These are phyloP conservation scores for Capronia coronata DNA, from an alignment of 2,329 filamentous ascomycete species.

Conservation along the genomic window DNA sequence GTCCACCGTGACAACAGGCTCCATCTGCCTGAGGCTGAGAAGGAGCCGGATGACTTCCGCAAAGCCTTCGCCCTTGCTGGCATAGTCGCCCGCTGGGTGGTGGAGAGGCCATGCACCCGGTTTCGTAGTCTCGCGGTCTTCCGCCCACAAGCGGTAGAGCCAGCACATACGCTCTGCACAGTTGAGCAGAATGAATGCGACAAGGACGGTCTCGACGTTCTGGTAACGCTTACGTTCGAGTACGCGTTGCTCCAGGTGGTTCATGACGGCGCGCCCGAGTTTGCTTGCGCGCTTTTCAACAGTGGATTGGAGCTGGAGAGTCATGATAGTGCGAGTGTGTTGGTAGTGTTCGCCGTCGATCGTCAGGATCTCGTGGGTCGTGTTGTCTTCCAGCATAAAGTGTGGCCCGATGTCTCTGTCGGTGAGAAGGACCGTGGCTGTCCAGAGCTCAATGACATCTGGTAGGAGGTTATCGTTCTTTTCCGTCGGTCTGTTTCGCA, in stretches of 20 bases:
- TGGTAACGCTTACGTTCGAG: constrained; percentile 49
- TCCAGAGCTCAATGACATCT: constrained; percentile 52
- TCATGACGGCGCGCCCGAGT: constrained; percentile 51
- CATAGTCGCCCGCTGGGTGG: constrained; percentile 46
- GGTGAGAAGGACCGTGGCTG: constrained; percentile 47
- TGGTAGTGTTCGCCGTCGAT: constrained; percentile 35
- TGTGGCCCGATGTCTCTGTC: constrained; percentile 42
- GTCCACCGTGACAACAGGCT: constrained; percentile 37
- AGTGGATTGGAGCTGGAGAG: constrained; percentile 49
- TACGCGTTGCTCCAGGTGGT: constrained; percentile 54
- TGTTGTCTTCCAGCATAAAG: constrained; percentile 32
- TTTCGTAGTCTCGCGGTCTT: constrained; percentile 31
- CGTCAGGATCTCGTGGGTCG: constrained; percentile 13
- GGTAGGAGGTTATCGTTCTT: constrained; percentile 43
- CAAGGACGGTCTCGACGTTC: constrained; percentile 51
- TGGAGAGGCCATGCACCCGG: constrained; percentile 48
- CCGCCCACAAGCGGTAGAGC: constrained; percentile 51
- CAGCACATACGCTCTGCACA: constrained; percentile 56
- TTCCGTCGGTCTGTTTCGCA: constrained; percentile 1
- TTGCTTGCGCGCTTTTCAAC: constrained; percentile 50
- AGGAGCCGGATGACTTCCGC: constrained; percentile 53
- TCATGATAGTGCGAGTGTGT: constrained; percentile 46
- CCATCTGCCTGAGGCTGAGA: constrained; percentile 50
- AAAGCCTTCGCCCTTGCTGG: constrained; percentile 53
- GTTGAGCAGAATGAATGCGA: constrained; percentile 52